These are phyloP conservation scores for Marasmius oreades DNA, from an alignment of 1,284 basidiomycete genomes.

Conservation along the genomic window DNA sequence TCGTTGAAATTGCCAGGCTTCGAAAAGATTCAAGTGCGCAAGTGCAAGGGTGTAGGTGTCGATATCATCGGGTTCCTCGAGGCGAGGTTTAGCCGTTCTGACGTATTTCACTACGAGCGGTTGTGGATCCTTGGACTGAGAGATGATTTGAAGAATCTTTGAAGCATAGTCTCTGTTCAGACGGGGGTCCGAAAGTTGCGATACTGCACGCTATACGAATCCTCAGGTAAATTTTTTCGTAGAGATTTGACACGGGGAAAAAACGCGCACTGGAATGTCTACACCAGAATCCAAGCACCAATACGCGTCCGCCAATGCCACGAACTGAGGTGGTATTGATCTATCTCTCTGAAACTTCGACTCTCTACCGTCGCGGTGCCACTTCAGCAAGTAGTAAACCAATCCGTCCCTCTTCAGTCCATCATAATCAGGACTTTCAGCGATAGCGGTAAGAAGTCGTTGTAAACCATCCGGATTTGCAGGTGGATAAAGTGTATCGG, in stretches of 20 bases:
- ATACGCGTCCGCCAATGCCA: constrained; percentile 71
- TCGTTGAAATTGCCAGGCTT: constrained; percentile 72
- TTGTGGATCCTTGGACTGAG: constrained; percentile 45
- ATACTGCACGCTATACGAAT: constrained; percentile 53
- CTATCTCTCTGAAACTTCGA: constrained; percentile 48
- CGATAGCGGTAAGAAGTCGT: constrained; percentile 57
- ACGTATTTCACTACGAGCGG: constrained; percentile 64
- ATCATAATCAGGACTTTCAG: constrained; percentile 56
- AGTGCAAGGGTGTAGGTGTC: constrained; percentile 65
- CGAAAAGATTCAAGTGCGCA: constrained; percentile 55
- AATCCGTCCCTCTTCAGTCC: constrained; percentile 73
- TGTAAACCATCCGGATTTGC: constrained; percentile 47
- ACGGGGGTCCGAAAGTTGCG: constrained; percentile 68
- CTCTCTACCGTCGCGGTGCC: constrained; percentile 64
- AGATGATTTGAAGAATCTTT: constrained; percentile 68
- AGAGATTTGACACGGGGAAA: constrained; percentile 5
- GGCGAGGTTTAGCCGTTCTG: constrained; percentile 62
- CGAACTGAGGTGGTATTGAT: constrained; percentile 70
- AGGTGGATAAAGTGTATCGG: constrained; percentile 66
- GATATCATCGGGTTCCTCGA: constrained; percentile 64
- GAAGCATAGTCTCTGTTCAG: constrained; percentile 70
- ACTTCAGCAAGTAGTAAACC: constrained; percentile 74
- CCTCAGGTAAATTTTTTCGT: constrained; percentile 3
- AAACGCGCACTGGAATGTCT: constrained; percentile 50
- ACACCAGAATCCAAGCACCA: constrained; percentile 73